These are phyloP conservation scores for Apocynum venetum DNA, from an alignment of 257 asterid genomes.

Conservation along the genomic window DNA sequence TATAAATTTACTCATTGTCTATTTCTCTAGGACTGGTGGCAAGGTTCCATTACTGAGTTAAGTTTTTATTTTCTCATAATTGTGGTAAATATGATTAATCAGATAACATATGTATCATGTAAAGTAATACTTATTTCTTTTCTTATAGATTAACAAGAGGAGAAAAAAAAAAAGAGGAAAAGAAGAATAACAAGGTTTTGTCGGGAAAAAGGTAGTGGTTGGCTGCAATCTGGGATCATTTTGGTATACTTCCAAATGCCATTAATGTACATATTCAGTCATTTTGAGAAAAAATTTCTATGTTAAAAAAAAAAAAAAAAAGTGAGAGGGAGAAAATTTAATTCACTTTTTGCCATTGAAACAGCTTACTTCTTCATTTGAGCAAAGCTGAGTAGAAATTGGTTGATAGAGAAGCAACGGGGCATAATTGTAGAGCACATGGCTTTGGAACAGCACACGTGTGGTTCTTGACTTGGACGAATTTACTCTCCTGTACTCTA, in stretches of 20 bases:
- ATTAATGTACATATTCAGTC: background rate
- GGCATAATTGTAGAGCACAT: slow-evolving; percentile 12
- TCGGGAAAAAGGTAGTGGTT: background rate
- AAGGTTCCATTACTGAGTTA: too few relatives aligned
- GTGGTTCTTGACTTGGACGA: slow-evolving; percentile 17
- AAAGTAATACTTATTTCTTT: too few relatives aligned
- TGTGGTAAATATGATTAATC: too few relatives aligned
- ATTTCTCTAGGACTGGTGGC: too few relatives aligned
- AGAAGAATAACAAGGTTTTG: background rate
- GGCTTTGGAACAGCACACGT: slow-evolving; percentile 17
- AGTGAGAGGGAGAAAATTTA: background rate
- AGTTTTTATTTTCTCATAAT: too few relatives aligned
- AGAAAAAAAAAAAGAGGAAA: background rate
- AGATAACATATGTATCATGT: too few relatives aligned
- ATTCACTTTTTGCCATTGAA: background rate
- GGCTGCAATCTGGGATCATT: background rate
- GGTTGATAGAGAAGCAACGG: background rate
- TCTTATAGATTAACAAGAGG: background rate
- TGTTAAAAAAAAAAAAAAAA: too few relatives aligned
- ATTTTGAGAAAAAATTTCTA: background rate
- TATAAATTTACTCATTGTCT: too few relatives aligned
- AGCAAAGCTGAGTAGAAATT: background rate
- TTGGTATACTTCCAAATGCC: background rate
- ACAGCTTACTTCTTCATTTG: background rate
- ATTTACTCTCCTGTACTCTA: background rate